Percentiles rank a stretch among this genome's conserved stretches.
Evolutionary conservation across 805 yeast species (phyloP).

Genomic region (Saturnispora sanitii): DNA sequence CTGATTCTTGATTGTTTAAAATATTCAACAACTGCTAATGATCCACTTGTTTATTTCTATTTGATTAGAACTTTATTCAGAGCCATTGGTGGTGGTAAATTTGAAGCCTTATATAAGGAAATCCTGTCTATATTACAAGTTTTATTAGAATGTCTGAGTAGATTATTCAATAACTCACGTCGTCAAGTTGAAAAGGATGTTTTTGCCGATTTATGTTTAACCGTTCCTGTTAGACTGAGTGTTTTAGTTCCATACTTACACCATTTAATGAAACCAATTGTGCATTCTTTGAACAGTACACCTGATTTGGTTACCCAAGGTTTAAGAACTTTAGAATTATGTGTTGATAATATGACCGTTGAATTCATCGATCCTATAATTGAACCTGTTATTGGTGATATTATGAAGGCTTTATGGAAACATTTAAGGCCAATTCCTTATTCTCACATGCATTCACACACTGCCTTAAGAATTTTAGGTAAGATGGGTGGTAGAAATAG

Average conservation of each 20-base stretch:
- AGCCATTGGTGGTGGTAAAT: conserved; percentile 94
- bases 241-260: conserved; percentile 89
- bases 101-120: conserved; percentile 85
- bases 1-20: conserved; percentile 73
- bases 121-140: conserved; percentile 87
- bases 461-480: conserved; percentile 86
- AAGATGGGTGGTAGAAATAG: conserved; percentile 95
- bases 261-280: conserved; percentile 83
- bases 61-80: conserved; percentile 82
- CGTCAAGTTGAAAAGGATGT: conserved; percentile 87
- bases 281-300: conserved; percentile 78
- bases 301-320: conserved; percentile 94
- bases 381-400: conserved; percentile 92
- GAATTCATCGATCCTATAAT: conserved; percentile 95
- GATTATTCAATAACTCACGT: conserved; percentile 72
- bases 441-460: conserved; percentile 90
- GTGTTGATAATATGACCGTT: conserved; percentile 93
- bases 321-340: conserved; percentile 82
- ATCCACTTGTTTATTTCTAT: conserved; percentile 84
- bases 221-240: conserved; percentile 91
- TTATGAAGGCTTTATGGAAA: conserved; percentile 86
- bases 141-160: conserved; percentile 73
- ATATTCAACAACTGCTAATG: conserved; percentile 74
- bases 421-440: conserved; percentile 88
- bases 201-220: conserved; percentile 87